These are phyloP conservation scores for Thecaphora frezii DNA, from an alignment of 1,284 basidiomycete species.

Conservation along the genomic window DNA sequence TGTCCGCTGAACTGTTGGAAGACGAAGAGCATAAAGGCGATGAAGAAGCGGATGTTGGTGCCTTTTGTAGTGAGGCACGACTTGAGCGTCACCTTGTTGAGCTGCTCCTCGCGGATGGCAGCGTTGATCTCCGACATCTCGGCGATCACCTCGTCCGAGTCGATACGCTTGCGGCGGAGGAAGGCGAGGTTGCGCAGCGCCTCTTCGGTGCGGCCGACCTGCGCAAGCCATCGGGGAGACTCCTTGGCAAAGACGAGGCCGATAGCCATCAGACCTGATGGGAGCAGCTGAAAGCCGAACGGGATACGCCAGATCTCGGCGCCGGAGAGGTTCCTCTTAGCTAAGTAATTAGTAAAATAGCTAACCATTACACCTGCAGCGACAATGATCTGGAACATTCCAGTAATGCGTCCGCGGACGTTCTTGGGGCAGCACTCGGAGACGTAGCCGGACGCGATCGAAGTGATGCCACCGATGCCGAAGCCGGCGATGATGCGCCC, in stretches of 20 bases:
- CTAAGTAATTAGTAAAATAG: slow-evolving; percentile 65
- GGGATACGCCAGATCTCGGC: slow-evolving; percentile 71
- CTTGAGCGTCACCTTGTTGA: slow-evolving; percentile 55
- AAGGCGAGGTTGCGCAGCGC: slow-evolving; percentile 60
- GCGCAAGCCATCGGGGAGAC: slow-evolving; percentile 61
- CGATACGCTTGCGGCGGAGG: slow-evolving; percentile 58
- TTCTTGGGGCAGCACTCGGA: slow-evolving; percentile 43
- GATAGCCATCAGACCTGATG: slow-evolving; percentile 73
- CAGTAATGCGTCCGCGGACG: slow-evolving; percentile 56
- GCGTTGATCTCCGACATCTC: slow-evolving; percentile 60
- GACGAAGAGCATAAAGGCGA: slow-evolving; percentile 59
- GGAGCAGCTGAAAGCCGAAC: slow-evolving; percentile 74
- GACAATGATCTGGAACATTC: slow-evolving; percentile 60
- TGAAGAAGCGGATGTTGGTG: slow-evolving; percentile 61
- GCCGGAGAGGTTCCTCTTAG: slow-evolving; percentile 63
- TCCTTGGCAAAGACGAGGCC: slow-evolving; percentile 71
- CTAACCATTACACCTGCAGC: slow-evolving; percentile 59
- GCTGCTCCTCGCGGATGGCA: slow-evolving; percentile 49
- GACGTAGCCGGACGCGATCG: slow-evolving; percentile 51
- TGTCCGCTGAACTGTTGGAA: slow-evolving; percentile 60
- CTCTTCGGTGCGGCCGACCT: slow-evolving; percentile 59
- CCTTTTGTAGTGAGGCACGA: slow-evolving; percentile 61
- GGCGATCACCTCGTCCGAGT: slow-evolving; percentile 53
- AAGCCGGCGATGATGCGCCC: slow-evolving; percentile 9
- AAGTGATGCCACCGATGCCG: slow-evolving; percentile 7